These are phyloP conservation scores for Calocybe gangraenosa DNA, from an alignment of 768 basidiomycete genomes.

Conservation along the genomic window DNA sequence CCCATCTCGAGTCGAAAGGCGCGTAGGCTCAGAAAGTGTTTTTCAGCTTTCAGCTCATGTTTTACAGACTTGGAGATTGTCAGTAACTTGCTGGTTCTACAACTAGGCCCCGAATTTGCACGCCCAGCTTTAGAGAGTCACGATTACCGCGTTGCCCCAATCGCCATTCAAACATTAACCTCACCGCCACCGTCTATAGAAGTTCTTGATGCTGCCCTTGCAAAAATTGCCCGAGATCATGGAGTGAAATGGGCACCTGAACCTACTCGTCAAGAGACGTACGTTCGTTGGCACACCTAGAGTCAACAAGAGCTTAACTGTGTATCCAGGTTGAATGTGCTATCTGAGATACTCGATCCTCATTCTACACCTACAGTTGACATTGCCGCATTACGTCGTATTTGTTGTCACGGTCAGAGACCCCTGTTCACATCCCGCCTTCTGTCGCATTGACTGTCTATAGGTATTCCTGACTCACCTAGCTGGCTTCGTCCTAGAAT, in stretches of 20 bases:
- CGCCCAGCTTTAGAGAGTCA: conserved; percentile 47
- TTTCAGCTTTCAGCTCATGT: conserved; percentile 6
- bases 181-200: conserved; percentile 52
- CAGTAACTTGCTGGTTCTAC: conserved; percentile 50
- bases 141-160: conserved; percentile 50
- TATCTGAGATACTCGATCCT: conserved; percentile 61
- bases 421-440: conserved; percentile 12
- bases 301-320: too few relatives aligned
- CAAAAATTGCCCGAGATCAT: conserved; percentile 47
- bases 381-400: conserved; percentile 45
- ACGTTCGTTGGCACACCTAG: conserved; percentile 17
- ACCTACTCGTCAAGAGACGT: conserved; percentile 61
- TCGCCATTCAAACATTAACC: conserved; percentile 50
- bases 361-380: conserved; percentile 48
- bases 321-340: conserved; percentile 44
- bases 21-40: too few relatives aligned
- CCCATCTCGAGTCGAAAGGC: conserved; percentile 59
- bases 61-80: conserved; percentile 52
- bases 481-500: conserved; percentile 71
- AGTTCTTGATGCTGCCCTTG: conserved; percentile 53
- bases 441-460: conserved; percentile 1
- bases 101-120: conserved; percentile 54
- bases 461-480: conserved; percentile 74
- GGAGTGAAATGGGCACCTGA: conserved; percentile 61
- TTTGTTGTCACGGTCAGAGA: conserved; percentile 65